Evolutionary conservation across 2,329 filamentous ascomycete genomes (phyloP).

Genomic region (Cryphonectria japonica): DNA sequence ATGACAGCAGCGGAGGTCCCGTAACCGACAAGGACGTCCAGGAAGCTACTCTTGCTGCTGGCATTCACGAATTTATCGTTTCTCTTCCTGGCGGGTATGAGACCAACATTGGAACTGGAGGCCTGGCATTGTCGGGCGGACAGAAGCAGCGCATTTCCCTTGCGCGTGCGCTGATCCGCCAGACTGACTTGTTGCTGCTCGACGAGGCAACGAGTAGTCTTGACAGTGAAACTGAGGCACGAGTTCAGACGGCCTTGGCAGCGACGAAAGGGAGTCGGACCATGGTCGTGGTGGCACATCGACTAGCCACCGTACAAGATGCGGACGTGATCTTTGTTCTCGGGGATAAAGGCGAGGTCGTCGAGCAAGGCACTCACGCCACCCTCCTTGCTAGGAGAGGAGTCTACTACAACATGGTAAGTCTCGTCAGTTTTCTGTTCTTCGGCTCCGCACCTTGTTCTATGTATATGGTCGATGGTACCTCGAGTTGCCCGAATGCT

Average conservation of each 20-base stretch:
- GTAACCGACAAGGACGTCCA: conserved; percentile 33
- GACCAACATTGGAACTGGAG: conserved; percentile 24
- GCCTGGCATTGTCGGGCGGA: conserved; percentile 25
- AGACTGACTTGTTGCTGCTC: conserved; percentile 23
- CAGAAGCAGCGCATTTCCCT: conserved; percentile 29
- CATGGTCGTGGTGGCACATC: conserved; percentile 68
- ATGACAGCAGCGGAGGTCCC: not conserved
- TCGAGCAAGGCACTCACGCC: conserved; percentile 38
- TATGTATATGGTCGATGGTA: not conserved
- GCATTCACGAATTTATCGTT: conserved; percentile 35
- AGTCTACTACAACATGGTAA: conserved; percentile 19
- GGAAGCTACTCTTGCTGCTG: conserved; percentile 36
- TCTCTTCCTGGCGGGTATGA: conserved; percentile 28
- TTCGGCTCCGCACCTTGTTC: not conserved
- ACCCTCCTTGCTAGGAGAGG: conserved; percentile 12
- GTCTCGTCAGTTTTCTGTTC: not conserved
- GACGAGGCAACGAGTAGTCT: conserved; percentile 63
- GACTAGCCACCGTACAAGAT: conserved; percentile 57
- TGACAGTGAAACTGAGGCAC: conserved; percentile 62
- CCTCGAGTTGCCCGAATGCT: not conserved
- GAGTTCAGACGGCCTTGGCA: conserved; percentile 42
- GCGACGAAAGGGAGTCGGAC: conserved; percentile 61
- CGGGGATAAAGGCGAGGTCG: conserved; percentile 36
- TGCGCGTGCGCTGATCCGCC: conserved; percentile 26
- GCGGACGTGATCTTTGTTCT: conserved; percentile 48